phyloP scores from a whole-genome alignment of 2,329 filamentous ascomycete genomes.

The Xylariaceae sp. region DNA sequence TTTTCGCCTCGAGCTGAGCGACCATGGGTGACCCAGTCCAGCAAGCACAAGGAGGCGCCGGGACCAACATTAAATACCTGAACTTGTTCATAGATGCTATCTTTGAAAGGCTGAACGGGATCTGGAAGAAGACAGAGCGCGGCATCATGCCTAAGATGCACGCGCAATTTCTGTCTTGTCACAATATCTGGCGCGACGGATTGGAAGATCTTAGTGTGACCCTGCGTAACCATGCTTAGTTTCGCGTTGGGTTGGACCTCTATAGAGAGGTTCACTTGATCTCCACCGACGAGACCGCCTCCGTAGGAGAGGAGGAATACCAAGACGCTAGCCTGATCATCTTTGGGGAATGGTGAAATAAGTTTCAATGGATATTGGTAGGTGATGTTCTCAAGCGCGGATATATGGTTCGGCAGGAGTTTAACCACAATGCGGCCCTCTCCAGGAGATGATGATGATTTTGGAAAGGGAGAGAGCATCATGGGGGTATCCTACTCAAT shows the following conservation, averaged over 20 bases:
- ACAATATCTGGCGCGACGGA: slow-evolving; percentile 62
- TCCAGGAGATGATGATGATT: slow-evolving; percentile 75
- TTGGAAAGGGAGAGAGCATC: slow-evolving; percentile 72
- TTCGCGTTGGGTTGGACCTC: slow-evolving; percentile 68
- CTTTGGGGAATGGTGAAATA: slow-evolving; percentile 76
- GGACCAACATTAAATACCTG: slow-evolving; percentile 74
- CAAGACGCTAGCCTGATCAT: slow-evolving; percentile 70
- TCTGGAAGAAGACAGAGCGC: slow-evolving; percentile 79
- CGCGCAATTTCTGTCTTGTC: slow-evolving; percentile 63
- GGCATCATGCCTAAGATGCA: slow-evolving; percentile 56
- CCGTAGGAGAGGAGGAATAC: slow-evolving; percentile 94
- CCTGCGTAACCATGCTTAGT: slow-evolving; percentile 72
- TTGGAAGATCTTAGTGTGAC: slow-evolving; percentile 96
- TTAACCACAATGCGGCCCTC: slow-evolving; percentile 78
- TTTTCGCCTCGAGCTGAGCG: slow-evolving; percentile 83
- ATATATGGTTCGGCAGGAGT: slow-evolving; percentile 72
- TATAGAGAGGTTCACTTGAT: slow-evolving; percentile 76
- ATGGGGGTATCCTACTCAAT: neutral
- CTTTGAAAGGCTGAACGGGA: slow-evolving; percentile 88
- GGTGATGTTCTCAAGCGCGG: slow-evolving; percentile 74
- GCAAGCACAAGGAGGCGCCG: slow-evolving; percentile 71
- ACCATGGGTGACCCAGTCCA: slow-evolving; percentile 95
- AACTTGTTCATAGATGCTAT: slow-evolving; percentile 81
- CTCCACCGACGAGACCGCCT: slow-evolving; percentile 88
- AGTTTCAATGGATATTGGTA: slow-evolving; percentile 97